A percentile compares a stretch with the other conserved stretches of the same genome.
Conservation (phyloP, 768 basidiomycete species). For the Chiua virens region DNA sequence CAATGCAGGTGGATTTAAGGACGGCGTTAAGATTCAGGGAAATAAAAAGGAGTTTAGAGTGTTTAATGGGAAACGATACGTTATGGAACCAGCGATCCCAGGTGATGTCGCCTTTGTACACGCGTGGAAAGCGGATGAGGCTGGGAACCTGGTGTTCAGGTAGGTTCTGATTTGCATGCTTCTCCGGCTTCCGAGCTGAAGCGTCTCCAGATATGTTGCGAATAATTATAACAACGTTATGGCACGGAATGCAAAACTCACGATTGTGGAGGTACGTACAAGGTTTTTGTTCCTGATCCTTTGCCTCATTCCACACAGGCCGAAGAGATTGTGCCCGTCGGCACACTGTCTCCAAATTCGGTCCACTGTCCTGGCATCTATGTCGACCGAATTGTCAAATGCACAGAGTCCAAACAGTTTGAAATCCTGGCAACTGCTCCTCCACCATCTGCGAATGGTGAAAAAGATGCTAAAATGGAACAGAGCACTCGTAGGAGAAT, state of each 20-base stretch:
- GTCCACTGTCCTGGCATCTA: slow-evolving; percentile 83
- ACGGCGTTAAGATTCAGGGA: slow-evolving; percentile 67
- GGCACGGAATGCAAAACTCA: slow-evolving; percentile 84
- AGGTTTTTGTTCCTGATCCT: neutral
- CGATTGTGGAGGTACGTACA: slow-evolving; percentile 73
- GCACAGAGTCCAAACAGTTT: slow-evolving; percentile 70
- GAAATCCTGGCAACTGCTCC: slow-evolving; percentile 69
- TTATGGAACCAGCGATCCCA: slow-evolving; percentile 74
- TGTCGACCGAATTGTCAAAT: slow-evolving; percentile 80
- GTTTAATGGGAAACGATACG: slow-evolving; percentile 71
- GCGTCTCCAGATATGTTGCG: slow-evolving; percentile 63
- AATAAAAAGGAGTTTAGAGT: slow-evolving; percentile 72
- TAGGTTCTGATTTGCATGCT: slow-evolving; percentile 27
- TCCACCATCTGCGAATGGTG: slow-evolving; percentile 36
- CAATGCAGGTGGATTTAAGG: slow-evolving; percentile 65
- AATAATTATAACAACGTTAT: slow-evolving; percentile 84
- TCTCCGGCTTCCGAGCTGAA: neutral
- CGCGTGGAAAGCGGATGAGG: slow-evolving; percentile 90
- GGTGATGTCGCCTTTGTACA: slow-evolving; percentile 81
- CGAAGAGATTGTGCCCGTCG: slow-evolving; percentile 82
- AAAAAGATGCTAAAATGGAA: slow-evolving; percentile 48
- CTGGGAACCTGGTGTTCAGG: slow-evolving; percentile 87
- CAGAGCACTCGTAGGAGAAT: slow-evolving; percentile 64
- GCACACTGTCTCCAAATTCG: slow-evolving; percentile 75
- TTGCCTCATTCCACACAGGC: slow-evolving; percentile 47